Percentiles rank a stretch among this genome's conserved stretches.
phyloP scores from a whole-genome alignment of 495 filamentous ascomycete species.

The Sabuloglossum arenarium region DNA sequence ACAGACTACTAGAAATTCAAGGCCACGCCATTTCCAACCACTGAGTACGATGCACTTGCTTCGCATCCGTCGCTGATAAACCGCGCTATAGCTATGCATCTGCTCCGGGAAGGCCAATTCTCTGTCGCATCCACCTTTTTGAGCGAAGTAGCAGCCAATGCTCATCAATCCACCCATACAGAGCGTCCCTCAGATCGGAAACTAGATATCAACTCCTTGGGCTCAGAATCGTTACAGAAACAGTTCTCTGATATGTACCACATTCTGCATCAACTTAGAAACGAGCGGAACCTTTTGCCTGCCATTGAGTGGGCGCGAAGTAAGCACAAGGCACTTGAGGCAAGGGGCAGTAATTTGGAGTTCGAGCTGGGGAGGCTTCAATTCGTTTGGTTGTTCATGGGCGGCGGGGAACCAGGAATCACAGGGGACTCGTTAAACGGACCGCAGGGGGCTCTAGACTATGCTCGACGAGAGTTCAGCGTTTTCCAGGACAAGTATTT shows the following conservation, averaged over 20 bases:
- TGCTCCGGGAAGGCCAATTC: conserved; percentile 88
- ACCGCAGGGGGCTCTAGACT: conserved; percentile 40
- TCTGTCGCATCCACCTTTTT: conserved; percentile 66
- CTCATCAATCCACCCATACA: conserved; percentile 15
- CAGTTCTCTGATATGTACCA: conserved; percentile 79
- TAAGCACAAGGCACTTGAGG: conserved; percentile 48
- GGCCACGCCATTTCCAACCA: conserved; percentile 47
- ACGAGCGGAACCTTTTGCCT: conserved; percentile 45
- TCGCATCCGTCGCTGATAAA: conserved; percentile 61
- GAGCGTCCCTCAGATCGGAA: conserved; percentile 10
- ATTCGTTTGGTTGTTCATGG: conserved; percentile 62
- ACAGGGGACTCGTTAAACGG: conserved; percentile 15
- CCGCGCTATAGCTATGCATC: conserved; percentile 86
- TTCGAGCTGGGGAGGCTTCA: conserved; percentile 81
- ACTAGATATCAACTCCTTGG: conserved; percentile 31
- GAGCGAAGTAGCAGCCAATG: conserved; percentile 30
- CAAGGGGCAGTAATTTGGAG: conserved; percentile 75
- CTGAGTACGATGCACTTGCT: conserved; percentile 64
- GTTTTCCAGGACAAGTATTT: conserved; percentile 49
- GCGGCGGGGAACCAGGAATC: conserved; percentile 15
- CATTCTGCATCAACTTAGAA: conserved; percentile 57
- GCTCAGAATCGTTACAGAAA: conserved; percentile 46
- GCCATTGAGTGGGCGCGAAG: conserved; percentile 72
- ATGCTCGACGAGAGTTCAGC: conserved; percentile 45
- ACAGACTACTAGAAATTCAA: conserved; percentile 43